A percentile compares a stretch with the other conserved stretches of the same genome.
phyloP scores from a whole-genome alignment of 805 yeast species.

The Candida maris region DNA sequence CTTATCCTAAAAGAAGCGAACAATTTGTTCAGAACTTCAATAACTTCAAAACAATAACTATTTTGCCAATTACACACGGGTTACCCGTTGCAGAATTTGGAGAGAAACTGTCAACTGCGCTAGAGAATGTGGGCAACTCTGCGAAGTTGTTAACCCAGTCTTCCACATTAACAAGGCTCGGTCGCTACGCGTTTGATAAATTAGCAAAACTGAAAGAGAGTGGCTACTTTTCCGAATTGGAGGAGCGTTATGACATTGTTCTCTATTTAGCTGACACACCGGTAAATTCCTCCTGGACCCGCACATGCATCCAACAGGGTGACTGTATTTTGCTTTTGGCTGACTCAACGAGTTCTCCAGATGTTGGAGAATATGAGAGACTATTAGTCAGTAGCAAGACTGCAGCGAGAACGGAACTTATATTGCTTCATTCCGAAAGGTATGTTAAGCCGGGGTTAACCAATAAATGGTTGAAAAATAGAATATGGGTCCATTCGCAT shows the following conservation, averaged over 20 bases:
- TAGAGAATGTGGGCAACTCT: slow-evolving; percentile 64
- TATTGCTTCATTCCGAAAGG: slow-evolving; percentile 78
- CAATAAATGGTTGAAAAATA: slow-evolving; percentile 72
- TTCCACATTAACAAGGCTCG: slow-evolving; percentile 72
- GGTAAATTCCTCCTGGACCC: slow-evolving; percentile 82
- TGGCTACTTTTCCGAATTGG: slow-evolving; percentile 87
- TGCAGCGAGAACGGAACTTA: slow-evolving; percentile 82
- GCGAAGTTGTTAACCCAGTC: slow-evolving; percentile 84
- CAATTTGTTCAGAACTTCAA: slow-evolving; percentile 34
- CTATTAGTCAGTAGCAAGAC: slow-evolving; percentile 70
- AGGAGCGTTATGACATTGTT: slow-evolving; percentile 84
- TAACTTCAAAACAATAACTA: slow-evolving; percentile 76
- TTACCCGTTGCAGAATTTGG: slow-evolving; percentile 90
- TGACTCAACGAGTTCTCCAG: slow-evolving; percentile 70
- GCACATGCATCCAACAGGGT: slow-evolving; percentile 90
- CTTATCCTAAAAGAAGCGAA: slow-evolving; percentile 33
- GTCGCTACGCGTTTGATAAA: slow-evolving; percentile 89
- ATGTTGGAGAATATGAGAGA: slow-evolving; percentile 82
- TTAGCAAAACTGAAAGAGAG: slow-evolving; percentile 80
- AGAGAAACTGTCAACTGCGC: slow-evolving; percentile 61
- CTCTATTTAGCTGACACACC: slow-evolving; percentile 86
- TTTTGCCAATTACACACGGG: slow-evolving; percentile 74
- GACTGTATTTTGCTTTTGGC: slow-evolving; percentile 90
- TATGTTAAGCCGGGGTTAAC: slow-evolving; percentile 84
- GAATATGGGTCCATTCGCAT: slow-evolving; percentile 90